Percentiles rank a stretch among this genome's conserved stretches.
phyloP scores from a whole-genome alignment of 2,329 filamentous ascomycete genomes.

The Penicillium sumatraense region DNA sequence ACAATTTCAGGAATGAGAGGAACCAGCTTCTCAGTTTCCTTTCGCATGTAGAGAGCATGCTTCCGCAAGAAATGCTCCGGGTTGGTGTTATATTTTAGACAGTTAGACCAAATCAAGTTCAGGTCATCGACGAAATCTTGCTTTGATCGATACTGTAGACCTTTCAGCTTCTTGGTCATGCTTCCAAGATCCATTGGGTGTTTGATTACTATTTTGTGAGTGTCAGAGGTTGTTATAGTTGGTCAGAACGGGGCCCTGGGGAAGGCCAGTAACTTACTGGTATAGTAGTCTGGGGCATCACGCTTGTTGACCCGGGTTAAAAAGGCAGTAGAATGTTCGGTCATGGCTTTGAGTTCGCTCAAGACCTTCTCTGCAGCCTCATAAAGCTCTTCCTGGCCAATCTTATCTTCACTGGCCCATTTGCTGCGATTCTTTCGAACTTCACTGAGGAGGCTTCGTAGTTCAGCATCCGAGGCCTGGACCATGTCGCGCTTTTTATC shows the following conservation, averaged over 20 bases:
- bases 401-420: constrained; percentile 97
- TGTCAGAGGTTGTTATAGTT: constrained; percentile 25
- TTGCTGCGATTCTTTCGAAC: constrained; percentile 98
- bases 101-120: constrained; percentile 96
- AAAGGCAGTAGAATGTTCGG: constrained; percentile 96
- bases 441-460: constrained; percentile 92
- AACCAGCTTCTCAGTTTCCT: constrained; percentile 95
- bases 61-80: constrained; percentile 84
- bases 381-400: constrained; percentile 97
- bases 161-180: constrained; percentile 97
- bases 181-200: constrained; percentile 96
- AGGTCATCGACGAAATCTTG: constrained; percentile 92
- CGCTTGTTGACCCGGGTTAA: constrained; percentile 93
- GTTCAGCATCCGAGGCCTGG: constrained; percentile 86
- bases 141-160: constrained; percentile 81
- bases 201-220: constrained; percentile 74
- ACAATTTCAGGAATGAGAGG: constrained; percentile 91
- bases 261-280: constrained; percentile 63
- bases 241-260: background rate
- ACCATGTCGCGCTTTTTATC: constrained; percentile 91
- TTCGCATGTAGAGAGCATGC: constrained; percentile 95
- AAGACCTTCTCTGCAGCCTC: constrained; percentile 96
- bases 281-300: constrained; percentile 94
- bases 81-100: constrained; percentile 91
- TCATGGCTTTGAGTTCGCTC: constrained; percentile 95